Conservation (phyloP, 2,329 filamentous ascomycete genomes). For the Monosporascus cannonballus region DNA sequence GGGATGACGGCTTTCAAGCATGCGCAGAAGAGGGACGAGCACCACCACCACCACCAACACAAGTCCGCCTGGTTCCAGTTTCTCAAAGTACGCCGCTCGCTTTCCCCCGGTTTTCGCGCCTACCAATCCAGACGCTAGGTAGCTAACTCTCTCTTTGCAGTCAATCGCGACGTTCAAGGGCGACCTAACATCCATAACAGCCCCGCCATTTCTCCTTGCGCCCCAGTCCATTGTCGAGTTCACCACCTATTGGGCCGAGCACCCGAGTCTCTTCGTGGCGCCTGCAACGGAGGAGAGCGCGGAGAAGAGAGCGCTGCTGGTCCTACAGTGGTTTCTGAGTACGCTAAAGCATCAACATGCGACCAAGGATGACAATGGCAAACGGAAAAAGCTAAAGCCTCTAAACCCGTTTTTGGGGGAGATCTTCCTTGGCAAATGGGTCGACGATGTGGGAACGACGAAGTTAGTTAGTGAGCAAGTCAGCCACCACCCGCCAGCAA, state of each 20-base stretch:
- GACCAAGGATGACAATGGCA: constrained; percentile 67
- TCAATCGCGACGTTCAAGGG: constrained; percentile 79
- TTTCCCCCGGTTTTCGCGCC: not conserved
- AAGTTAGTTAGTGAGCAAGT: constrained; percentile 92
- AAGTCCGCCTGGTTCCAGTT: constrained; percentile 25
- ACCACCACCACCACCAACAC: constrained; percentile 15
- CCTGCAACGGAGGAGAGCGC: constrained; percentile 74
- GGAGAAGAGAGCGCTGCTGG: constrained; percentile 74
- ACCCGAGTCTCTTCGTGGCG: constrained; percentile 72
- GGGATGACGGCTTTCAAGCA: not conserved
- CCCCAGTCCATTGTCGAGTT: constrained; percentile 74
- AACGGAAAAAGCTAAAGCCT: constrained; percentile 89
- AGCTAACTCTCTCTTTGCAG: constrained; percentile 24
- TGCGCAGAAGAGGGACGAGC: constrained; percentile 18
- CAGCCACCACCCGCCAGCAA: constrained; percentile 88
- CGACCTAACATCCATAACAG: constrained; percentile 73
- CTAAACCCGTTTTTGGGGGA: constrained; percentile 95
- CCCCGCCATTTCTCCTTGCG: constrained; percentile 77
- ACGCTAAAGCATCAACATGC: constrained; percentile 84
- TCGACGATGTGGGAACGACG: constrained; percentile 74
- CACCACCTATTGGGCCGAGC: constrained; percentile 77
- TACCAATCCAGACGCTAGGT: not conserved
- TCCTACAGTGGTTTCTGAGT: constrained; percentile 94
- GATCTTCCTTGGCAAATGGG: constrained; percentile 88
- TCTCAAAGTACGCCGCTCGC: constrained; percentile 16